These are phyloP conservation scores for Hydnomerulius pinastri DNA, from an alignment of 768 basidiomycete genomes.

Conservation along the genomic window DNA sequence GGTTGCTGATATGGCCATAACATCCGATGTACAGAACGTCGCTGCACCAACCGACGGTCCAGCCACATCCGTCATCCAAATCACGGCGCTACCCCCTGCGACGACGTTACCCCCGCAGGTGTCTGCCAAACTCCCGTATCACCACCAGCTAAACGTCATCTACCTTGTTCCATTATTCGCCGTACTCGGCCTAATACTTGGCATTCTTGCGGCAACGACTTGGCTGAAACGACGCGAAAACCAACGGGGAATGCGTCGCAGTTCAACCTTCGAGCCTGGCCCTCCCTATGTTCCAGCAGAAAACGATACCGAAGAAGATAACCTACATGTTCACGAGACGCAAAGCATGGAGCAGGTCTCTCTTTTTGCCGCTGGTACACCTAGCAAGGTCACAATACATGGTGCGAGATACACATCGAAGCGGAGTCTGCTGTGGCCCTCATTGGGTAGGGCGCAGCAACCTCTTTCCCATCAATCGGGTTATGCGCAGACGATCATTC, in stretches of 20 bases:
- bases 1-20: neutral
- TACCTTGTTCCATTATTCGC: conserved; percentile 30
- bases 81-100: conserved; percentile 35
- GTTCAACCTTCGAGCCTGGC: conserved; percentile 23
- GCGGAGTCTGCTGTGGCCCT: conserved; percentile 11
- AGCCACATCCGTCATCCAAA: conserved; percentile 30
- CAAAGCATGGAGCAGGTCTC: conserved; percentile 32
- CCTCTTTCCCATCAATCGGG: neutral
- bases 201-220: conserved; percentile 11
- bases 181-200: conserved; percentile 25
- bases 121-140: conserved; percentile 21
- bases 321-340: conserved; percentile 10
- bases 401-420: conserved; percentile 26
- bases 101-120: conserved; percentile 13
- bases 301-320: conserved; percentile 16
- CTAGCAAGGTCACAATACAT: conserved; percentile 32
- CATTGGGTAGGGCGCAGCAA: neutral
- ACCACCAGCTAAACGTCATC: conserved; percentile 23
- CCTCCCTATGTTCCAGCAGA: conserved; percentile 28
- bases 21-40: neutral
- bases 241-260: conserved; percentile 4
- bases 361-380: conserved; percentile 24
- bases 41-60: conserved; percentile 9
- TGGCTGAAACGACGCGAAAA: conserved; percentile 15
- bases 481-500: conserved; percentile 17